Conservation (phyloP, 2,329 filamentous ascomycete genomes). For the Alternaria novae-zelandiae region DNA sequence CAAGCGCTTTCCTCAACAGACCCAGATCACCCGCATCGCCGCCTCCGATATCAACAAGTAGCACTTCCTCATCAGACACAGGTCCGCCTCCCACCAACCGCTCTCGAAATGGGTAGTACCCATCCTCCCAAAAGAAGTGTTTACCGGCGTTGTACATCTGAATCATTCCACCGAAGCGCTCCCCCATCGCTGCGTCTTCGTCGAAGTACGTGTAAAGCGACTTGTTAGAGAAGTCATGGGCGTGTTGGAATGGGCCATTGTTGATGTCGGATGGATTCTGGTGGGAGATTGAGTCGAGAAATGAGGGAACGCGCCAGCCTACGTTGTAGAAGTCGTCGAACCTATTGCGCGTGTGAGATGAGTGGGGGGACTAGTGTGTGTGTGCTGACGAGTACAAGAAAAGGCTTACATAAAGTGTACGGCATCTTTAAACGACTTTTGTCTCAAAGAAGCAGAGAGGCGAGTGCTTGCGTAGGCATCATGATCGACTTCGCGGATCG, state of each 20-base stretch:
- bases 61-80: background rate
- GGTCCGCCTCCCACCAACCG: background rate
- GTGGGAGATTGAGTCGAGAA: conserved; percentile 12
- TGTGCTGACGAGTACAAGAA: no score
- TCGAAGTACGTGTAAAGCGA: conserved; percentile 3
- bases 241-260: conserved; percentile 14
- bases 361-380: no score
- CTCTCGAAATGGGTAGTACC: conserved; percentile 1
- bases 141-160: conserved; percentile 17
- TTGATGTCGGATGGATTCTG: conserved; percentile 8
- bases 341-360: background rate
- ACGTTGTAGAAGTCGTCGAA: conserved; percentile 18
- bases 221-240: conserved; percentile 1
- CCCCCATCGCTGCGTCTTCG: conserved; percentile 11
- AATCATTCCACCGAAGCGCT: conserved; percentile 15
- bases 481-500: conserved; percentile 6
- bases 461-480: conserved; percentile 13
- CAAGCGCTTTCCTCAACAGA: background rate
- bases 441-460: conserved; percentile 11
- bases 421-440: conserved; percentile 15
- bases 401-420: background rate
- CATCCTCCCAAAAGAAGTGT: conserved; percentile 14
- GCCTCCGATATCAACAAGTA: background rate
- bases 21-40: background rate
- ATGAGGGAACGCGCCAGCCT: conserved; percentile 15